A percentile compares a stretch with the other conserved stretches of the same genome.
phyloP scores from a whole-genome alignment of 148 eudicot species.

The Chenopodium album region DNA sequence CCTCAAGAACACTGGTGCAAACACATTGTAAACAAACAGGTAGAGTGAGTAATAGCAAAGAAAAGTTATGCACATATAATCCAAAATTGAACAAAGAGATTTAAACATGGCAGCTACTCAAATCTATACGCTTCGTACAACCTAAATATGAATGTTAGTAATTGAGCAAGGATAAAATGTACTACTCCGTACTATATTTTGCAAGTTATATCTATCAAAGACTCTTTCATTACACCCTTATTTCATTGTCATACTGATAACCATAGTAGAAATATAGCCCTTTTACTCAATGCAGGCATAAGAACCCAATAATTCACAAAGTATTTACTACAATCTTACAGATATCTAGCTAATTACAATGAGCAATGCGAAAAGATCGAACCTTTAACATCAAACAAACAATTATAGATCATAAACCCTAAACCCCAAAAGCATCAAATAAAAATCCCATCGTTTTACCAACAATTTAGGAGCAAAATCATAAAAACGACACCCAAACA shows the following conservation, averaged over 20 bases:
- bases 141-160: background rate
- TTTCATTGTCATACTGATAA: background rate
- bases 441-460: background rate
- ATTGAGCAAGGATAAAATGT: background rate
- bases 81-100: too few relatives aligned
- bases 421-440: conserved; percentile 12
- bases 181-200: background rate
- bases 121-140: background rate
- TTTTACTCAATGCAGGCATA: background rate
- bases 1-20: too few relatives aligned
- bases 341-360: background rate
- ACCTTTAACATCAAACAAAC: conserved; percentile 2
- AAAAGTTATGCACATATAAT: background rate
- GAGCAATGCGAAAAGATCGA: background rate
- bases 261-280: background rate
- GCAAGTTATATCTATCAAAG: background rate
- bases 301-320: background rate
- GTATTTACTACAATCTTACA: background rate
- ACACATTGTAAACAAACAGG: too few relatives aligned
- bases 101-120: too few relatives aligned
- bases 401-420: conserved; percentile 20
- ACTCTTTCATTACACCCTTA: background rate
- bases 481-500: background rate
- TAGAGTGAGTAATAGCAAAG: too few relatives aligned
- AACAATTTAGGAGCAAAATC: background rate